Evolutionary conservation across 192 early-diverging fungal genomes (phyloP).

Genomic region (Obelidium mucronatum): DNA sequence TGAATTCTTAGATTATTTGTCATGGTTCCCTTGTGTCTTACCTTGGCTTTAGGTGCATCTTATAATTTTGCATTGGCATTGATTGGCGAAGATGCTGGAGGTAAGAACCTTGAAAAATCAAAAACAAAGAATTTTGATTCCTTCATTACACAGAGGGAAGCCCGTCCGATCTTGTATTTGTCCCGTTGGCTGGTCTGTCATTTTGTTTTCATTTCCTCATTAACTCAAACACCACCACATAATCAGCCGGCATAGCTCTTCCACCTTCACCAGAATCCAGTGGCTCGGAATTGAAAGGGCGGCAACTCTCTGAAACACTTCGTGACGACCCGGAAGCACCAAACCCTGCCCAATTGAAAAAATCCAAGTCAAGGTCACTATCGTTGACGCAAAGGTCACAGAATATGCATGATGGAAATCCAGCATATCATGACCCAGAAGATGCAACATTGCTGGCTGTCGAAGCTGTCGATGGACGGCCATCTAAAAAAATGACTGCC

Average conservation of each 20-base stretch:
- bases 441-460: background rate
- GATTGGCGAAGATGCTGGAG: constrained; percentile 21
- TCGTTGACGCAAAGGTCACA: constrained; percentile 50
- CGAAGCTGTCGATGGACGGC: background rate
- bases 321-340: constrained; percentile 30
- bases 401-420: constrained; percentile 64
- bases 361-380: constrained; percentile 38
- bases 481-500: background rate
- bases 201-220: background rate
- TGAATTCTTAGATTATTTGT: background rate
- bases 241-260: constrained; percentile 48
- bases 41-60: background rate
- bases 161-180: constrained; percentile 28
- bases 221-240: too few relatives aligned
- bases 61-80: constrained; percentile 23
- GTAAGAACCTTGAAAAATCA: too few relatives aligned
- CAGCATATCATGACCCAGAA: constrained; percentile 55
- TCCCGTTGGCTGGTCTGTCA: constrained; percentile 37
- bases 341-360: constrained; percentile 29
- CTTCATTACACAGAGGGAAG: constrained; percentile 18
- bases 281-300: background rate
- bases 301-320: constrained; percentile 5
- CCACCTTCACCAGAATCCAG: constrained; percentile 43
- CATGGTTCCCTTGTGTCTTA: background rate
- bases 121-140: background rate